phyloP scores from a whole-genome alignment of 2,329 filamentous ascomycete species.

The Metarhizium humberi region DNA sequence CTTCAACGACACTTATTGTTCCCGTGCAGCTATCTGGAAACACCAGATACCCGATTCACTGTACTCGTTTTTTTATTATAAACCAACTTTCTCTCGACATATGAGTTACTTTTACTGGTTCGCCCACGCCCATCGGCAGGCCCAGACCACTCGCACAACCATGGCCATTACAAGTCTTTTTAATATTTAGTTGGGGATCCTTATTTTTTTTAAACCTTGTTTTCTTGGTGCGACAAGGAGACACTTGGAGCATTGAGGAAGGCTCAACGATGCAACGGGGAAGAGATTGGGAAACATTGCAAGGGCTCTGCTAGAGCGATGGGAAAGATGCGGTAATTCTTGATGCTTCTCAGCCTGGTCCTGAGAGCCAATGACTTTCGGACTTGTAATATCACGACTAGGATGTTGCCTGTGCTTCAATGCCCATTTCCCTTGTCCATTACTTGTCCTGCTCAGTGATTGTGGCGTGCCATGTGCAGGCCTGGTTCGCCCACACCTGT shows the following conservation, averaged over 20 bases:
- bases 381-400: slow-evolving; percentile 14
- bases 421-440: background rate
- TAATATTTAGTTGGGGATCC: slow-evolving; percentile 4
- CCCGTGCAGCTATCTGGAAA: background rate
- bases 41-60: background rate
- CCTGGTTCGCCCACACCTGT: background rate
- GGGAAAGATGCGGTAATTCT: background rate
- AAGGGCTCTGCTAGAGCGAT: background rate
- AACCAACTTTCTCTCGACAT: background rate
- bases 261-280: background rate
- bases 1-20: background rate
- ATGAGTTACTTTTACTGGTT: background rate
- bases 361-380: background rate
- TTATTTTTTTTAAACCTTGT: background rate
- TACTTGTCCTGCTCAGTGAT: background rate
- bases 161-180: slow-evolving; percentile 3
- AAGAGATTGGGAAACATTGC: background rate
- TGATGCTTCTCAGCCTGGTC: background rate
- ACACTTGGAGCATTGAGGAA: background rate
- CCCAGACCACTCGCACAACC: background rate
- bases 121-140: background rate
- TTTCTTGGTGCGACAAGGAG: background rate
- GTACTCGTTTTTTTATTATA: background rate
- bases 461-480: background rate
- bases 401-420: slow-evolving; percentile 11